phyloP scores from a whole-genome alignment of 768 basidiomycete species.

The Gautieria morchelliformis region DNA sequence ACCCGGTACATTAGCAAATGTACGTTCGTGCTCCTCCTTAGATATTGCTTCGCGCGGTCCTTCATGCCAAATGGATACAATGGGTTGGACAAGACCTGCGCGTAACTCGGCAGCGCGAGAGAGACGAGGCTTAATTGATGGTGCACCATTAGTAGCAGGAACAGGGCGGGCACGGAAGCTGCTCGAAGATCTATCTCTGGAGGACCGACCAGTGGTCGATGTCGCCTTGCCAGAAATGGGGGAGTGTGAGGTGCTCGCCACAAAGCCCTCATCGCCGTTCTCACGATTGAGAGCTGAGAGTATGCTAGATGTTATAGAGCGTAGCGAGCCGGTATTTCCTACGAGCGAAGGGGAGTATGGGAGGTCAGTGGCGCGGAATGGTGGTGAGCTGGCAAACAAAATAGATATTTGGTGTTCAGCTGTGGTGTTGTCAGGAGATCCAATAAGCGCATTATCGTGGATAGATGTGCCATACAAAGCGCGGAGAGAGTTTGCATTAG shows the following conservation, averaged over 20 bases:
- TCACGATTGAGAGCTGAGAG: constrained; percentile 29
- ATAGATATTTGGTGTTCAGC: constrained; percentile 74
- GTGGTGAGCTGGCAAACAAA: constrained; percentile 76
- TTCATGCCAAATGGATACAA: constrained; percentile 32
- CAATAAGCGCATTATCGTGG: constrained; percentile 61
- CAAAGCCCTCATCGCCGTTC: constrained; percentile 19
- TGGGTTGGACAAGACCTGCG: constrained; percentile 35
- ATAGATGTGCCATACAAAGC: constrained; percentile 52
- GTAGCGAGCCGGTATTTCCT: constrained; percentile 20
- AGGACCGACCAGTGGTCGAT: constrained; percentile 32
- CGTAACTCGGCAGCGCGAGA: constrained; percentile 69
- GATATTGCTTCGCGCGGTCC: constrained; percentile 43
- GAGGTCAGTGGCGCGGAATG: constrained; percentile 61
- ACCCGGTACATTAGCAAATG: constrained; percentile 72
- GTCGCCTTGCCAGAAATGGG: constrained; percentile 26
- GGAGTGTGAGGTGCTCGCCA: constrained; percentile 11
- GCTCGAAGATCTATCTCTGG: constrained; percentile 29
- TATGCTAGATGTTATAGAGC: constrained; percentile 38
- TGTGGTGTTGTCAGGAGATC: constrained; percentile 51
- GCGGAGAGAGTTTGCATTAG: constrained; percentile 58
- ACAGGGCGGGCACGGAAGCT: constrained; percentile 60
- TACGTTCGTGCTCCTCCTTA: constrained; percentile 51
- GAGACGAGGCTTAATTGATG: constrained; percentile 69
- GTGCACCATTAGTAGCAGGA: constrained; percentile 48
- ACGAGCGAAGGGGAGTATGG: constrained; percentile 24